A percentile compares a stretch with the other conserved stretches of the same genome.
These are phyloP conservation scores for Fusarium buxicola DNA, from an alignment of 2,329 filamentous ascomycete species.

Conservation along the genomic window DNA sequence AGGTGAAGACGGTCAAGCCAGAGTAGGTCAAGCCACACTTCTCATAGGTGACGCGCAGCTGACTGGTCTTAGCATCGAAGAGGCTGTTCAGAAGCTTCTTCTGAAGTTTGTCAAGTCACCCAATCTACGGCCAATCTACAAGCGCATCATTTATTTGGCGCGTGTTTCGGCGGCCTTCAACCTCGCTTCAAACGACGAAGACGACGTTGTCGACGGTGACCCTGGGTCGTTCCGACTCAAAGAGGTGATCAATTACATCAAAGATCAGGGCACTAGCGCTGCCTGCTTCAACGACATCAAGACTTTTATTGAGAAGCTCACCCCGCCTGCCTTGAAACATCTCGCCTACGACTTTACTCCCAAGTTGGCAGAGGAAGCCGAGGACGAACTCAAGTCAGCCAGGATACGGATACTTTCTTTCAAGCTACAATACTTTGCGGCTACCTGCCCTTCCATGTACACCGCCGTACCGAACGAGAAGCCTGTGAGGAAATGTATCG, in stretches of 20 bases:
- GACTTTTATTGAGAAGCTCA: conserved; percentile 57
- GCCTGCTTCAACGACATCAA: conserved; percentile 62
- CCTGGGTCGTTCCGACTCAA: conserved; percentile 49
- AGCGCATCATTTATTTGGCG: conserved; percentile 54
- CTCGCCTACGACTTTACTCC: conserved; percentile 54
- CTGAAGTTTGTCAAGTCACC: conserved; percentile 46
- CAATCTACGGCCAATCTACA: conserved; percentile 53
- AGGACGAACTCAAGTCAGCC: conserved; percentile 40
- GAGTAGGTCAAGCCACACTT: conserved; percentile 46
- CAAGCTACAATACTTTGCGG: conserved; percentile 59
- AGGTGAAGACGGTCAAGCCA: conserved; percentile 47
- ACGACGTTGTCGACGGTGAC: conserved; percentile 45
- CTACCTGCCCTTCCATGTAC: conserved; percentile 52
- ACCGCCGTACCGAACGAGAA: conserved; percentile 31
- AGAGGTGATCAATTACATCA: conserved; percentile 53
- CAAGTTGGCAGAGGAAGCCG: conserved; percentile 46
- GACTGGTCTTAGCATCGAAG: conserved; percentile 41
- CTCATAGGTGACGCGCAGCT: background rate
- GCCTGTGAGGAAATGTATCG: conserved; percentile 39
- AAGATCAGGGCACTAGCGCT: conserved; percentile 51
- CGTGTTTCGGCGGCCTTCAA: conserved; percentile 54
- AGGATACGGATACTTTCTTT: conserved; percentile 51
- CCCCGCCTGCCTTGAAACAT: conserved; percentile 53
- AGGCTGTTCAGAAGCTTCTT: conserved; percentile 48
- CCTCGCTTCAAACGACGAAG: conserved; percentile 46